A percentile compares a stretch with the other conserved stretches of the same genome.
phyloP scores from a whole-genome alignment of 352 stramenopile genomes.

The Blastocystis sp. region DNA sequence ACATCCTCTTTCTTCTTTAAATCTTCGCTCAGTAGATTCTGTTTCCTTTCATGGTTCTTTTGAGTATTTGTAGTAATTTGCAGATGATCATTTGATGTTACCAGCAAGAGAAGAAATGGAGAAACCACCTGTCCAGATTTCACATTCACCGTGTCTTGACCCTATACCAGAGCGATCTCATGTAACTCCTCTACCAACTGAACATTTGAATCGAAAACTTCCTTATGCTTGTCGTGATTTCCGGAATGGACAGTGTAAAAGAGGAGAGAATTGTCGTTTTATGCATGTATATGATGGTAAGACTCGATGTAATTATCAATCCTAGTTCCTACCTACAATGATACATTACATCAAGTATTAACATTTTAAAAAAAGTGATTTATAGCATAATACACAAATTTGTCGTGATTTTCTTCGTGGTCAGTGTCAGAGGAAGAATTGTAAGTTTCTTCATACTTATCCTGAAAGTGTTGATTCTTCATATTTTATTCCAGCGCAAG shows the following conservation, averaged over 20 bases:
- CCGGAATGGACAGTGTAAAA: conserved; percentile 5
- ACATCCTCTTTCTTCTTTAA: too few species aligned
- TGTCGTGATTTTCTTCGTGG: conserved; percentile 53
- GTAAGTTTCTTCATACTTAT: conserved; percentile 22
- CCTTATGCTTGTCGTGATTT: conserved; percentile 55
- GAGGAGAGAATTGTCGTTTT: conserved; percentile 30
- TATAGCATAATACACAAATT: conserved; percentile 33
- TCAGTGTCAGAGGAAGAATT: conserved; percentile 46
- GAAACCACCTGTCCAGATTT: too few species aligned
- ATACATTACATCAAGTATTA: conserved; percentile 7
- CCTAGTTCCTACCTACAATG: not conserved
- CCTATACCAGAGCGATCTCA: too few species aligned
- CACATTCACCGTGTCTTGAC: too few species aligned
- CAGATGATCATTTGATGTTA: too few species aligned
- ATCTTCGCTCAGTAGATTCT: too few species aligned
- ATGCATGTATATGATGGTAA: conserved; percentile 29
- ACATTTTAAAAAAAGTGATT: not conserved
- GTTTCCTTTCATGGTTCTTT: too few species aligned
- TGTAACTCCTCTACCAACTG: not conserved
- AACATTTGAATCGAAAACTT: not conserved
- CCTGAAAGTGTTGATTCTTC: not conserved
- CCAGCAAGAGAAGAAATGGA: too few species aligned
- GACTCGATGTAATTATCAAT: not conserved
- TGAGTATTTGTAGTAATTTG: too few species aligned
- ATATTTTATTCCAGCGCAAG: not conserved